Conservation (phyloP, 345 rosid genomes). For the Murraya koenigii region DNA sequence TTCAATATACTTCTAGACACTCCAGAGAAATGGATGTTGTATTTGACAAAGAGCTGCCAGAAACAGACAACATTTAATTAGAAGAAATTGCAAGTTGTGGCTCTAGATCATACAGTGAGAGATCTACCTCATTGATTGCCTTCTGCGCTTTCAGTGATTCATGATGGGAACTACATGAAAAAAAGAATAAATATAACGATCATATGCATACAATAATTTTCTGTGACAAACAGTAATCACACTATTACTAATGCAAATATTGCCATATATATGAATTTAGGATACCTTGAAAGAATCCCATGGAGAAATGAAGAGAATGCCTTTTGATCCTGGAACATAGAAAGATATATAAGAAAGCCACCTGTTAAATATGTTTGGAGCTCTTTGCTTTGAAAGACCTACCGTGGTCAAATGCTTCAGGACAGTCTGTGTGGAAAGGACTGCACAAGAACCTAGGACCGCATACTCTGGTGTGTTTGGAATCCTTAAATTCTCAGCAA, state of each 20-base stretch:
- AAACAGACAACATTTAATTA: slow-evolving; percentile 14
- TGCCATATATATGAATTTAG: slow-evolving; percentile 1
- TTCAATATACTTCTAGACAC: slow-evolving; percentile 76
- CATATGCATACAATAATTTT: background rate
- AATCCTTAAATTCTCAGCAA: slow-evolving; percentile 61
- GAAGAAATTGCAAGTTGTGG: slow-evolving; percentile 10
- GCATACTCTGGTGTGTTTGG: slow-evolving; percentile 66
- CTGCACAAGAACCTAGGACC: slow-evolving; percentile 90
- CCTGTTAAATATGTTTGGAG: slow-evolving; percentile 18
- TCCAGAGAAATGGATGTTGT: slow-evolving; percentile 90
- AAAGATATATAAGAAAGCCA: slow-evolving; percentile 31
- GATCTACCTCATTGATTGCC: slow-evolving; percentile 84
- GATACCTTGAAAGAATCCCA: slow-evolving; percentile 88
- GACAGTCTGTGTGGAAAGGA: slow-evolving; percentile 88
- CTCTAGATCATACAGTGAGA: slow-evolving; percentile 16
- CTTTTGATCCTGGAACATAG: slow-evolving; percentile 70
- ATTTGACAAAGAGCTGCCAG: slow-evolving; percentile 94
- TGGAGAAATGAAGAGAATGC: slow-evolving; percentile 76
- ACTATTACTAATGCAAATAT: background rate
- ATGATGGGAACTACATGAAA: slow-evolving; percentile 77
- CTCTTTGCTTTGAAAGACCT: slow-evolving; percentile 25
- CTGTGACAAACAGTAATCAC: background rate
- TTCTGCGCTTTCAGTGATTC: slow-evolving; percentile 92
- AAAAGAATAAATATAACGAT: slow-evolving; percentile 11
- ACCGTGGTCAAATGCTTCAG: slow-evolving; percentile 94